Base-by-base conservation (phyloP, 2,329 filamentous ascomycete species). In the Trichophyton simii region DNA sequence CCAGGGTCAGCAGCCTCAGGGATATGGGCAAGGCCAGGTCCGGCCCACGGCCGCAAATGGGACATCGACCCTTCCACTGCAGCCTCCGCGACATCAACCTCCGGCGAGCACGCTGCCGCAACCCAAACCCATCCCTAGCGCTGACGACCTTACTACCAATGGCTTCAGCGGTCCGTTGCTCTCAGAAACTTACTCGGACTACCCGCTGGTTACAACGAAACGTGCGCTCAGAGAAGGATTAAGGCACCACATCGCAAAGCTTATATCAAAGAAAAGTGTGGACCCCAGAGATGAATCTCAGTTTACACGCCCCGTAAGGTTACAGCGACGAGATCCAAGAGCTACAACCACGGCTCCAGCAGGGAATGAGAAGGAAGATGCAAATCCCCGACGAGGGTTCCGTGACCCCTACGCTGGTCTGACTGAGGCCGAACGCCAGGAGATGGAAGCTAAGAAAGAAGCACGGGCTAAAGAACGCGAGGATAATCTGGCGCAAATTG, bases 401-500 rank as follows among this genome's bases (percentile, higher is more conserved):
- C 80, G 83, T 61, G 71, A 72, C 6, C 73, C 73, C 63, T 68
- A 68, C 52, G 69, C 74, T 59, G 80, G 81, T 60, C 72, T 86
- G 60, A 88, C 89, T 41, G 88, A 91, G 67, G 81, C 81, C 64
- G 83, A 86, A 67, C 77, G 82, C 13, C 83, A 85, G 69, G 77
- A 78, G 62, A 72, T 82, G 61, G 82, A 83, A 66, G 78, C 77
- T 3, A 76, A 78, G 41, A 81, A 88, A 72, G 87, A 87, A 0
- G 90, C 95, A 66, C 86, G 89, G 60, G 89, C 95, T 65, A 89
- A 88, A 28, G 88, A 95, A 71, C 86, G 89, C 20, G 91, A 92
- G 18, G 83, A 89, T 42, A 94, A 96, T 67, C 81, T 92, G 69
- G 91, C 94, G 38, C 90, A 95, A 74, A 97, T 99, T 69, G 94